phyloP scores from a whole-genome alignment of 495 filamentous ascomycete species.

The Penicillium pancosmium region DNA sequence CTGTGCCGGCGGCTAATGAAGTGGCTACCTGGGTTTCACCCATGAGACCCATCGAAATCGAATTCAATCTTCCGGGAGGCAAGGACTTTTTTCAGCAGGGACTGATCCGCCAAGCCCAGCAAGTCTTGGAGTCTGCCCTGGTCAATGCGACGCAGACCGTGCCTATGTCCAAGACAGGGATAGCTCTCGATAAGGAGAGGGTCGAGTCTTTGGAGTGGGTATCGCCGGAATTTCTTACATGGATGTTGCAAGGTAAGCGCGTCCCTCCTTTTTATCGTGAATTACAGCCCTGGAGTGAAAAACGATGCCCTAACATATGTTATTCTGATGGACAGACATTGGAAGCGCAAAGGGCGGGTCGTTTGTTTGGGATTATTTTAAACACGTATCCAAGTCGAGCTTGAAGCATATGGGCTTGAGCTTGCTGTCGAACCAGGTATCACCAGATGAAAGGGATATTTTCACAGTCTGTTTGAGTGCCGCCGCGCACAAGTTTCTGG shows the following conservation, averaged over 20 bases:
- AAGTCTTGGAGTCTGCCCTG: not conserved
- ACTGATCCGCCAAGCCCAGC: slow-evolving; percentile 8
- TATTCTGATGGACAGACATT: slow-evolving; percentile 17
- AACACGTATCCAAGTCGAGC: slow-evolving; percentile 17
- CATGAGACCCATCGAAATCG: not conserved
- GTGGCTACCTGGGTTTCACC: not conserved
- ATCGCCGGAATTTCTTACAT: slow-evolving; percentile 21
- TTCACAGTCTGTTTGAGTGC: slow-evolving; percentile 26
- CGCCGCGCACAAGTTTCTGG: slow-evolving; percentile 27
- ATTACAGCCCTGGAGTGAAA: not conserved
- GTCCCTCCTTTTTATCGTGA: not conserved
- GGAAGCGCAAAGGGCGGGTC: slow-evolving; percentile 19
- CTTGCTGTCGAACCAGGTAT: slow-evolving; percentile 13
- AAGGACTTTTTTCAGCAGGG: not conserved
- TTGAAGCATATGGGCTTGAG: slow-evolving; percentile 25
- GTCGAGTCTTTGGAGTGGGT: not conserved
- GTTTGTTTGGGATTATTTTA: slow-evolving; percentile 27
- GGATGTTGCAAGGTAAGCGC: slow-evolving; percentile 29
- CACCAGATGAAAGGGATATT: slow-evolving; percentile 10
- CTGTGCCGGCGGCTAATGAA: not conserved
- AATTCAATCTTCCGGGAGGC: not conserved
- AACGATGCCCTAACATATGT: not conserved
- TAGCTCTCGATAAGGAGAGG: not conserved
- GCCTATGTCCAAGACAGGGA: not conserved
- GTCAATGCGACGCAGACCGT: not conserved